Base-by-base conservation (phyloP, 768 basidiomycete species). In the Lactifluus subvellereus region DNA sequence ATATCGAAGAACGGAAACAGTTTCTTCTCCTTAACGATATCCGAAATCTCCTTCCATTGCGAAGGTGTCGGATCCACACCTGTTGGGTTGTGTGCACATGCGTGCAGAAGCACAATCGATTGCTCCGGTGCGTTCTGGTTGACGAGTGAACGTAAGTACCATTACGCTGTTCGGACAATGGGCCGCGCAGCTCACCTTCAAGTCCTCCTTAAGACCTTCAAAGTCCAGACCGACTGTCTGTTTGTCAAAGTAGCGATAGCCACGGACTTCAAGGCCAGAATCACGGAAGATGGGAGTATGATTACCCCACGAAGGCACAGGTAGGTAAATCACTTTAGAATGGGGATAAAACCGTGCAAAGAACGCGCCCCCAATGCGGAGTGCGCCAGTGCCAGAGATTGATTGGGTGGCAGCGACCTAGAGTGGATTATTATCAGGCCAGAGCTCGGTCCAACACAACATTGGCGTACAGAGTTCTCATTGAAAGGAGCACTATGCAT, bases 1-100 rank as follows among this genome's bases (percentile, higher is more conserved):
- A 98, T 98, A 77, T 99, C 97, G 74, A 98, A 98, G 85, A 98
- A 94, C 57, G 96, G 91, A 86, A 98, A 96, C 69, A 96, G 83
- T 67, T 86, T 84, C 79, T 84, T 91, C 78, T 93, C 89, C 72
- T 91, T 86, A 69, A 96, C 76, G 63, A 98, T 79, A 69, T 93
- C 83, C 48, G 91, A 93, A 65, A 99, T 86, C 73, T 91, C 84
- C 64, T 80, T 82, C 97, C 97, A 99, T 77, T 99, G 94, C 54
- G 85, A 87, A 22, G 81, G 84, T 10, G 95, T 97, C 35, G 94
- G 95, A 77, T 99, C 97, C 68, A 98, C 84, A 65, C 97, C 96
- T 42, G 94, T 95, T n/a, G 96, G 96, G 77, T 99, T 99, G 82
- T 98, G 94, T 32, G 96, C 97, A 76, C 97, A 98, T 3, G 96